phyloP scores from a whole-genome alignment of 169 alveolate species.

The Plasmodium billcollinsi region DNA sequence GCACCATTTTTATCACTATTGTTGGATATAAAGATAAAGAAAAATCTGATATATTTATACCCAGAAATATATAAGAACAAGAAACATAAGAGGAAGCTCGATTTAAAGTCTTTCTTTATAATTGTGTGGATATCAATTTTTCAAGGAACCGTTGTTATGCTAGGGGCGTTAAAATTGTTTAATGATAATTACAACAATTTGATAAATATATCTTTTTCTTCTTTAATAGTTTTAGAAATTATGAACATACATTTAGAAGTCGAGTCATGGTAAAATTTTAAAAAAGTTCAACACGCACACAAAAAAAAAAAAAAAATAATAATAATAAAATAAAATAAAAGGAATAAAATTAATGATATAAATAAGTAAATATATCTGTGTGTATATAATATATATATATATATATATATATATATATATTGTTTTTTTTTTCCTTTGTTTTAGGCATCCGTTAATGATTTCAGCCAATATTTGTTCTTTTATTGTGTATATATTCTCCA shows the following conservation, averaged over 20 bases:
- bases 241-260: constrained; percentile 95
- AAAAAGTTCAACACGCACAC: constrained; percentile 9
- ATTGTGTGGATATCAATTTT: constrained; percentile 96
- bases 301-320: not conserved
- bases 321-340: not conserved
- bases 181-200: constrained; percentile 92
- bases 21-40: constrained; percentile 94
- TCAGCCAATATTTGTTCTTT: constrained; percentile 87
- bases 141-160: constrained; percentile 96
- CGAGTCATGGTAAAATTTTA: constrained; percentile 88
- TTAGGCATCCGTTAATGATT: constrained; percentile 89
- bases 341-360: not conserved
- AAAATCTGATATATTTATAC: constrained; percentile 89
- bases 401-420: constrained; percentile 17
- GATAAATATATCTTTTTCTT: constrained; percentile 97
- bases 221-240: constrained; percentile 95
- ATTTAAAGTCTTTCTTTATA: constrained; percentile 94
- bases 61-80: constrained; percentile 96
- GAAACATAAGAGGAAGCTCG: constrained; percentile 94
- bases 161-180: constrained; percentile 93
- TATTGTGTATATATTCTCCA: constrained; percentile 88
- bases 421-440: constrained; percentile 6
- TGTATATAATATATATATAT: not conserved
- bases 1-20: constrained; percentile 96
- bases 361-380: not conserved